Conservation (phyloP, 2,329 filamentous ascomycete species). For the Talaromyces sp. region DNA sequence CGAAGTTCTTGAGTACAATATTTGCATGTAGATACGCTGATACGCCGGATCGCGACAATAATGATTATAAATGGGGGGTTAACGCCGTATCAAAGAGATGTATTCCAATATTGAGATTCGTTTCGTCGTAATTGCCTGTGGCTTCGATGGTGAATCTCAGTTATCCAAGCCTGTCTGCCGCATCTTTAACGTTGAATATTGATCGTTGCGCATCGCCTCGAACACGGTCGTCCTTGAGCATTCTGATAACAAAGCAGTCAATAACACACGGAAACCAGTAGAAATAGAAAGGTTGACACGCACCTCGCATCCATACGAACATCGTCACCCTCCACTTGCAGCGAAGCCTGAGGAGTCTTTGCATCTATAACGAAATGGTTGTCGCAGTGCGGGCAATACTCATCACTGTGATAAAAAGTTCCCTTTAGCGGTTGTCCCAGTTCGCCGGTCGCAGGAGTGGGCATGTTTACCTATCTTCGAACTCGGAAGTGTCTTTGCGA, state of each 20-base stretch:
- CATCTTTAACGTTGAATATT: slow-evolving; percentile 73
- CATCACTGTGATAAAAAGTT: slow-evolving; percentile 58
- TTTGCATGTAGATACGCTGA: not conserved
- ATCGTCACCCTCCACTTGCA: slow-evolving; percentile 90
- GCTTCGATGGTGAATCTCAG: not conserved
- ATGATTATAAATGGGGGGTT: not conserved
- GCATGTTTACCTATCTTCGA: slow-evolving; percentile 67
- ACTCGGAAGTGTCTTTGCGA: slow-evolving; percentile 86
- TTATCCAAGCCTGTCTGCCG: slow-evolving; percentile 73
- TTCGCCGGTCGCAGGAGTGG: not conserved
- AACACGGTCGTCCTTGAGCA: slow-evolving; percentile 87
- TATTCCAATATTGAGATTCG: slow-evolving; percentile 21
- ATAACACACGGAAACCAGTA: not conserved
- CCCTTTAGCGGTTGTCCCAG: not conserved
- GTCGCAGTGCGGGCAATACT: slow-evolving; percentile 98
- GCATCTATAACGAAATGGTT: slow-evolving; percentile 97
- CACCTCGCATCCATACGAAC: slow-evolving; percentile 72
- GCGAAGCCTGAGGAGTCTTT: slow-evolving; percentile 71
- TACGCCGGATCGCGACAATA: not conserved
- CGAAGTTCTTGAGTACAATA: not conserved
- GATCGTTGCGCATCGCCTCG: slow-evolving; percentile 57
- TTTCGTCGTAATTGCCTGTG: slow-evolving; percentile 22
- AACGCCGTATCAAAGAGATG: not conserved
- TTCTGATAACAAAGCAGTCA: slow-evolving; percentile 46
- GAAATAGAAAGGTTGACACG: slow-evolving; percentile 12